phyloP scores from a whole-genome alignment of 306 rosid species.

The Styphnolobium japonicum region DNA sequence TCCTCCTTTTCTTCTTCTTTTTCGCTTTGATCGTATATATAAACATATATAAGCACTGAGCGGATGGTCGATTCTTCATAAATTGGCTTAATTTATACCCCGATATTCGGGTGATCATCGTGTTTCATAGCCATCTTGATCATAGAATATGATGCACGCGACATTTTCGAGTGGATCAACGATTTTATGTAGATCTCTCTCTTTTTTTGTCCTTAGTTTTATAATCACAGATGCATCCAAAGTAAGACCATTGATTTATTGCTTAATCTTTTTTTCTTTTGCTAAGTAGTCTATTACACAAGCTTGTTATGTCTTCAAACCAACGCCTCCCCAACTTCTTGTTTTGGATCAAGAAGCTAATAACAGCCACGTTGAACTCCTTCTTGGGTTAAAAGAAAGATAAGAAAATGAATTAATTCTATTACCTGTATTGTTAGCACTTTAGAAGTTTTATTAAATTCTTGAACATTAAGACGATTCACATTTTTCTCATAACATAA shows the following conservation, averaged over 20 bases:
- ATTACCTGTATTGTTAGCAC: background rate
- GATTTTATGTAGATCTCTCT: background rate
- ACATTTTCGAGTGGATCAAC: conserved; percentile 3
- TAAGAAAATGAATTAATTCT: background rate
- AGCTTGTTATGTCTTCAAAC: background rate
- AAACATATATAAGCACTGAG: background rate
- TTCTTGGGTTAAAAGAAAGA: too few species aligned
- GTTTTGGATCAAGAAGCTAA: background rate
- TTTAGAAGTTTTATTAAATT: background rate
- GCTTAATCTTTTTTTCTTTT: background rate
- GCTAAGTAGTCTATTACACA: background rate
- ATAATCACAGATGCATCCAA: background rate
- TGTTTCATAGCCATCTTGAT: background rate
- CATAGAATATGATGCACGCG: background rate
- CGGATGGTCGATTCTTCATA: background rate
- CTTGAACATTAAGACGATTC: background rate
- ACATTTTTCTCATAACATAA: background rate
- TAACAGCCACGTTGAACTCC: too few species aligned
- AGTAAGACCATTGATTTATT: background rate
- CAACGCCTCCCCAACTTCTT: background rate
- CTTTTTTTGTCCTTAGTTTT: background rate
- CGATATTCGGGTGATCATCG: background rate
- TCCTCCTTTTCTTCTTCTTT: background rate
- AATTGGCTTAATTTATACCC: background rate
- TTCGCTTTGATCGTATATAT: background rate